These are phyloP conservation scores for Ophiostoma quercus DNA, from an alignment of 2,329 filamentous ascomycete genomes.

Conservation along the genomic window DNA sequence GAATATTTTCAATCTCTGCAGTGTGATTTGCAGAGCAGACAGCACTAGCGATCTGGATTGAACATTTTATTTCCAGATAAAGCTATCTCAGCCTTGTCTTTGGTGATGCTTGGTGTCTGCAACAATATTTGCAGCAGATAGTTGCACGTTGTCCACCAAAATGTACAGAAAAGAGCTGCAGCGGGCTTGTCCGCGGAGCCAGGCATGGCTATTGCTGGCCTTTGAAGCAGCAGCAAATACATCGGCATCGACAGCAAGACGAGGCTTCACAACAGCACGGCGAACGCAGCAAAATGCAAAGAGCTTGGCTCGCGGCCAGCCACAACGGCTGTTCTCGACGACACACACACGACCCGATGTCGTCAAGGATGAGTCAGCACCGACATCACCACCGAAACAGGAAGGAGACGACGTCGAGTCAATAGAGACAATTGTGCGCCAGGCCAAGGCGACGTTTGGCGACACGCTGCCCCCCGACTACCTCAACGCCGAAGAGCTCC, in stretches of 20 bases:
- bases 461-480: slow-evolving; percentile 69
- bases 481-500: slow-evolving; percentile 64
- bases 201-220: slow-evolving; percentile 27
- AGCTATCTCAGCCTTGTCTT: slow-evolving; percentile 14
- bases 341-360: neutral
- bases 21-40: slow-evolving; percentile 24
- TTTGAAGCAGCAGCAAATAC: slow-evolving; percentile 23
- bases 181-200: slow-evolving; percentile 27
- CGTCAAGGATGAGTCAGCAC: neutral
- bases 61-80: slow-evolving; percentile 13
- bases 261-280: neutral
- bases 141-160: neutral
- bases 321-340: slow-evolving; percentile 10
- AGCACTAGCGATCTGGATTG: neutral
- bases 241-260: neutral
- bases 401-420: neutral
- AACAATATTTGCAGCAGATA: neutral
- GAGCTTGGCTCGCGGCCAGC: neutral
- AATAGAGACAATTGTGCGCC: slow-evolving; percentile 60
- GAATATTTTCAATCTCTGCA: slow-evolving; percentile 26
- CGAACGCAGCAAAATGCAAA: neutral
- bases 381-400: neutral
- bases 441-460: slow-evolving; percentile 69
- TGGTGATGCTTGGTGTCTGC: neutral
- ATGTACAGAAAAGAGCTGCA: slow-evolving; percentile 27